These are phyloP conservation scores for Mortierella sp. DNA, from an alignment of 371 early-diverging fungal genomes.

Conservation along the genomic window DNA sequence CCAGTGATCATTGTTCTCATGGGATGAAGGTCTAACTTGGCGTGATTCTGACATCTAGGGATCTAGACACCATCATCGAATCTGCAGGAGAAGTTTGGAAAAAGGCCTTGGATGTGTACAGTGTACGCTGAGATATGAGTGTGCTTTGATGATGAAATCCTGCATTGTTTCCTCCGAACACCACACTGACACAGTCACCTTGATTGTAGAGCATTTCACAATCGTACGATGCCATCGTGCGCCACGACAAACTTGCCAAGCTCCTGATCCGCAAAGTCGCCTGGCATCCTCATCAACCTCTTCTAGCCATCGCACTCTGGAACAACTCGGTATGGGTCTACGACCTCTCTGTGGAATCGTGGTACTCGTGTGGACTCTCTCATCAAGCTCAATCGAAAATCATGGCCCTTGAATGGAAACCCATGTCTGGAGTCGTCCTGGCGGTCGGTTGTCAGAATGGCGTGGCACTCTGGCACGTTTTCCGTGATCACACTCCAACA, in stretches of 20 bases:
- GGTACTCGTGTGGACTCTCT: slow-evolving; percentile 46
- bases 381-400: slow-evolving; percentile 28
- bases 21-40: background rate
- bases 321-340: slow-evolving; percentile 49
- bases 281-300: slow-evolving; percentile 43
- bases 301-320: slow-evolving; percentile 47
- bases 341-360: slow-evolving; percentile 40
- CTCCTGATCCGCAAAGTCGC: slow-evolving; percentile 44
- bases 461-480: slow-evolving; percentile 45
- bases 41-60: slow-evolving; percentile 16
- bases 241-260: slow-evolving; percentile 43
- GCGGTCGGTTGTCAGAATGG: slow-evolving; percentile 40
- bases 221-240: slow-evolving; percentile 29
- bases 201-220: slow-evolving; percentile 17
- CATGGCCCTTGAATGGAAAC: slow-evolving; percentile 42
- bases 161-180: background rate
- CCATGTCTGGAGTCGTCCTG: slow-evolving; percentile 46
- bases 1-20: background rate
- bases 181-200: background rate
- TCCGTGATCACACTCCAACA: slow-evolving; percentile 17
- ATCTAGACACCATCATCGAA: slow-evolving; percentile 20
- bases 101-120: slow-evolving; percentile 36
- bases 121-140: slow-evolving; percentile 16
- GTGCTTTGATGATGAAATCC: background rate
- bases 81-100: slow-evolving; percentile 20